Conservation (phyloP, 768 basidiomycete genomes). For the Agaricus subrufescens region DNA sequence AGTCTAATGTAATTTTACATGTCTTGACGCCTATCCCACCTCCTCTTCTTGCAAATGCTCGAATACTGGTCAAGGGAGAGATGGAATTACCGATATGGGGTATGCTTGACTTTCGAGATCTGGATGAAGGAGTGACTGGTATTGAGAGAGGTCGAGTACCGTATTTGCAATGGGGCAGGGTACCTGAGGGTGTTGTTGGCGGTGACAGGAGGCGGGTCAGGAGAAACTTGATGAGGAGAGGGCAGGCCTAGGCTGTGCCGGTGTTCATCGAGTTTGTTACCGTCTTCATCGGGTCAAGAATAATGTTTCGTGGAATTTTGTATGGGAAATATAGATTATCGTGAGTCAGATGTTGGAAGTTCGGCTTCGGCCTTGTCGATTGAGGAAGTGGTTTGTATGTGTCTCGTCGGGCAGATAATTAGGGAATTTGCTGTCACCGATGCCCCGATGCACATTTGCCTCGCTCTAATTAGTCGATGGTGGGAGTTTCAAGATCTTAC, state of each 20-base stretch:
- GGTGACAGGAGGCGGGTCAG: slow-evolving; percentile 68
- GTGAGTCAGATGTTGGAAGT: too few relatives aligned
- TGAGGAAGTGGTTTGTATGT: too few relatives aligned
- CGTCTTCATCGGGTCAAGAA: too few relatives aligned
- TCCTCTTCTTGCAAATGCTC: slow-evolving; percentile 31
- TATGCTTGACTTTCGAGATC: slow-evolving; percentile 66
- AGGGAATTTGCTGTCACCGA: too few relatives aligned
- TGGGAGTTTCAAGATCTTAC: too few relatives aligned
- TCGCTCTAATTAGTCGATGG: too few relatives aligned
- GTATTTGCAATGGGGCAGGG: slow-evolving; percentile 76
- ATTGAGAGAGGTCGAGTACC: slow-evolving; percentile 57
- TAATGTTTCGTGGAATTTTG: too few relatives aligned
- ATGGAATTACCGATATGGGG: slow-evolving; percentile 86
- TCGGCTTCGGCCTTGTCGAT: too few relatives aligned
- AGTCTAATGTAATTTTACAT: slow-evolving; percentile 41
- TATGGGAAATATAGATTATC: too few relatives aligned
- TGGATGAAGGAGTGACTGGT: slow-evolving; percentile 32
- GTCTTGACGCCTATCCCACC: slow-evolving; percentile 76
- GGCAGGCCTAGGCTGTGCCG: slow-evolving; percentile 47
- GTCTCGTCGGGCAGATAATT: too few relatives aligned
- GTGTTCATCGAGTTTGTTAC: neutral
- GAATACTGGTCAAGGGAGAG: slow-evolving; percentile 78
- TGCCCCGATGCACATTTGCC: too few relatives aligned
- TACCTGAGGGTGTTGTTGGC: slow-evolving; percentile 55
- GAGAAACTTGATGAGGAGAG: slow-evolving; percentile 83